Evolutionary conservation across 2,329 filamentous ascomycete species (phyloP).

Genomic region (Ophiocordyceps robertsii): DNA sequence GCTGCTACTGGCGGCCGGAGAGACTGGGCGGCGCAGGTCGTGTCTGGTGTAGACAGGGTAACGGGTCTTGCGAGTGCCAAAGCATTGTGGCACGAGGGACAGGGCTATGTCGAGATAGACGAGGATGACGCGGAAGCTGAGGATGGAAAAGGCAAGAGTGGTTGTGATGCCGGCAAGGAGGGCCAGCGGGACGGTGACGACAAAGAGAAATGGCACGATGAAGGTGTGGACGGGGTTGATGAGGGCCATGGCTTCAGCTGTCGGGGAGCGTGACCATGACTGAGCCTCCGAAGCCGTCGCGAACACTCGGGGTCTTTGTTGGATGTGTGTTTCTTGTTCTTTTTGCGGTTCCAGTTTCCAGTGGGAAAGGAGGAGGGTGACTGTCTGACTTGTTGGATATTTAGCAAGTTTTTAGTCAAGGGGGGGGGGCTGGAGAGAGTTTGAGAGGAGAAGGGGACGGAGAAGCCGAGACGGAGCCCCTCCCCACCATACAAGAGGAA

Average conservation of each 20-base stretch:
- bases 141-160: conserved; percentile 44
- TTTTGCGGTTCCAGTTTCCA: too few relatives aligned
- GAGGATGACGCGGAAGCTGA: conserved; percentile 45
- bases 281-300: too few relatives aligned
- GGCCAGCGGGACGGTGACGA: conserved; percentile 50
- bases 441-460: too few relatives aligned
- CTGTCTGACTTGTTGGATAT: too few relatives aligned
- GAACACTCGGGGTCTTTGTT: too few relatives aligned
- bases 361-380: too few relatives aligned
- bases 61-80: conserved; percentile 26
- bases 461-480: too few relatives aligned
- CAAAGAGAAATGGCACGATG: conserved; percentile 46
- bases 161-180: conserved; percentile 52
- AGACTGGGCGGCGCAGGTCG: conserved; percentile 7
- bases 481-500: too few relatives aligned
- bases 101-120: conserved; percentile 51
- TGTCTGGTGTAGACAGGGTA: conserved; percentile 3
- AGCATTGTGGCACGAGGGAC: conserved; percentile 41
- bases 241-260: conserved; percentile 29
- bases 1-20: conserved; percentile 8
- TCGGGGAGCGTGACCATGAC: not conserved
- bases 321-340: too few relatives aligned
- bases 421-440: too few relatives aligned
- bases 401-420: too few relatives aligned
- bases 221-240: conserved; percentile 42